Percentiles rank a stretch among this genome's conserved stretches.
phyloP scores from a whole-genome alignment of 208 protist species.

The Endotrypanum monterogeii region DNA sequence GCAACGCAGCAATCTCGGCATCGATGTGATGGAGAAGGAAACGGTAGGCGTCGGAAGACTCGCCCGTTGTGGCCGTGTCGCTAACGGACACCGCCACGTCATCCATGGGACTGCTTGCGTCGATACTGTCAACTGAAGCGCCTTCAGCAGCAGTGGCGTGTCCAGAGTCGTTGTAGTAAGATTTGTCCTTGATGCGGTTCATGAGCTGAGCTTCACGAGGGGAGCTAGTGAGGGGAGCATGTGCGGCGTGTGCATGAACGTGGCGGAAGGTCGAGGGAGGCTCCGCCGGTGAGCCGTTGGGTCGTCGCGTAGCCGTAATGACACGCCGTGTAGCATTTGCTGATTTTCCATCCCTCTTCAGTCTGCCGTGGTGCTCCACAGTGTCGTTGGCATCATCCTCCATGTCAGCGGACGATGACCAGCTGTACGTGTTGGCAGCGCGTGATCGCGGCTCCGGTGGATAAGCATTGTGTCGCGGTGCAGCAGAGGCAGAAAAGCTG shows the following conservation, averaged over 20 bases:
- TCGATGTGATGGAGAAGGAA: conserved; percentile 84
- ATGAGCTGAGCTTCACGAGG: background rate
- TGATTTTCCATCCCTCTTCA: background rate
- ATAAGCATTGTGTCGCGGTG: background rate
- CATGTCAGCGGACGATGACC: background rate
- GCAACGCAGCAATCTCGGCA: conserved; percentile 71
- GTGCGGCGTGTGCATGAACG: background rate
- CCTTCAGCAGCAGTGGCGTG: background rate
- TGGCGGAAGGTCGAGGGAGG: background rate
- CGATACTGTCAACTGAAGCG: background rate
- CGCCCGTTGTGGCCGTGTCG: conserved; percentile 10
- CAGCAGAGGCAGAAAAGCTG: background rate
- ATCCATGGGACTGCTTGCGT: background rate
- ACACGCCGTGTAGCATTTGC: conserved; percentile 10
- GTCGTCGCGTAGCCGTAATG: conserved; percentile 21
- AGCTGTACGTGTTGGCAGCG: background rate
- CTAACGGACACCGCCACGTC: background rate
- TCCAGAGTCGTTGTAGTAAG: background rate
- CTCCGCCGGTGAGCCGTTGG: conserved; percentile 1
- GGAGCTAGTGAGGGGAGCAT: conserved; percentile 1
- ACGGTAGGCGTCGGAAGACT: conserved; percentile 68
- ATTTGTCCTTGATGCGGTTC: background rate
- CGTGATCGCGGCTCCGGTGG: conserved; percentile 10
- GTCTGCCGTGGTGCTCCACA: background rate
- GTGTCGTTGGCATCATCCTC: background rate